Evolutionary conservation across 2,329 filamentous ascomycete genomes (phyloP).

Genomic region (Aureobasidium sp.): DNA sequence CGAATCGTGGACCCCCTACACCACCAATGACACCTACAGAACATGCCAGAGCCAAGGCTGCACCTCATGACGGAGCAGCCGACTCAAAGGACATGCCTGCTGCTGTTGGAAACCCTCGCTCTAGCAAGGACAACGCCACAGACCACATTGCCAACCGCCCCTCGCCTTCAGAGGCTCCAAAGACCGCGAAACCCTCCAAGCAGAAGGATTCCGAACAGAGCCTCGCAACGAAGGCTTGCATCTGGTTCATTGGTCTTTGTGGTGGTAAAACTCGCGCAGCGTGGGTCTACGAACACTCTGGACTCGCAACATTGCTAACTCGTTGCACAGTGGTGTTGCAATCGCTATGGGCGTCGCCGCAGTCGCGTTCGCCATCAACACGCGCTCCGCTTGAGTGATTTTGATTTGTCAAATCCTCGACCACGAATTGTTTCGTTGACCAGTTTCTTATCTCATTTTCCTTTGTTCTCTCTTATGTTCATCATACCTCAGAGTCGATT

Average conservation of each 20-base stretch:
- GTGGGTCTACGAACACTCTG: not conserved
- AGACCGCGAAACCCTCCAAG: not conserved
- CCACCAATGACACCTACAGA: conserved; percentile 28
- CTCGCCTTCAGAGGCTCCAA: not conserved
- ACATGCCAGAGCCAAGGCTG: conserved; percentile 19
- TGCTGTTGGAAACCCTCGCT: not conserved
- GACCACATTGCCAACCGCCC: conserved; percentile 12
- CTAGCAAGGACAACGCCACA: conserved; percentile 1
- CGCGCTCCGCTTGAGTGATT: not conserved
- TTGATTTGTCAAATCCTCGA: not conserved
- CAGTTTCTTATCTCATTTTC: not conserved
- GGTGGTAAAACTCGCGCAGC: conserved; percentile 1
- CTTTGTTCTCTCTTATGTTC: conserved; percentile 5
- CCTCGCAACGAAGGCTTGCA: not conserved
- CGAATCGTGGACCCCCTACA: conserved; percentile 23
- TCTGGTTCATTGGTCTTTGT: conserved; percentile 13
- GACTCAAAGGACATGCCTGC: not conserved
- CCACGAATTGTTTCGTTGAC: not conserved
- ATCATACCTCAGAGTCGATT: not conserved
- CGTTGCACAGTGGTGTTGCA: not conserved
- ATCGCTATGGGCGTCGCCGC: conserved; percentile 14
- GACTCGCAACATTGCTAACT: not conserved
- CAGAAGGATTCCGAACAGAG: not conserved
- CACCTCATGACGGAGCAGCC: conserved; percentile 3
- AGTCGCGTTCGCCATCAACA: not conserved